A percentile compares a stretch with the other conserved stretches of the same genome.
phyloP scores from a whole-genome alignment of 352 stramenopile genomes.

The Pythium apleroticum region DNA sequence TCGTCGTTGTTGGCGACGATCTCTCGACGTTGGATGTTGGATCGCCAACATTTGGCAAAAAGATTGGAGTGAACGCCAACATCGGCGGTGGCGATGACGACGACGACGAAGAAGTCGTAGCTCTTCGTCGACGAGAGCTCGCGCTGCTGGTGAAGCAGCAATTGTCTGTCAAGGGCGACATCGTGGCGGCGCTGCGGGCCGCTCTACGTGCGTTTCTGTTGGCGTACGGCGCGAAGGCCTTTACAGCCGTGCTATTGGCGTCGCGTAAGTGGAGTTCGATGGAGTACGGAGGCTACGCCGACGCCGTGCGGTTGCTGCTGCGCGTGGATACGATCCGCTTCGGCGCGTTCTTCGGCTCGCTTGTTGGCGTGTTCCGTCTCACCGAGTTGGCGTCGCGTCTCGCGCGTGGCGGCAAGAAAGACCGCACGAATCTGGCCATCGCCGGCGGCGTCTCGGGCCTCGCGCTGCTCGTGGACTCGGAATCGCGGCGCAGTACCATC shows the following conservation, averaged over 20 bases:
- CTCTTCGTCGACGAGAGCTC: constrained; percentile 7
- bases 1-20: constrained; percentile 12
- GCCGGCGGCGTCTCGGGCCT: constrained; percentile 62
- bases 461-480: constrained; percentile 70
- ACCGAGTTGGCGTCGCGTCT: constrained; percentile 56
- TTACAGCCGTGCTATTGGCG: constrained; percentile 74
- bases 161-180: constrained; percentile 20
- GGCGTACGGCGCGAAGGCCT: constrained; percentile 81
- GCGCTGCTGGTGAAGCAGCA: constrained; percentile 15
- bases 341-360: constrained; percentile 68
- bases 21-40: constrained; percentile 8
- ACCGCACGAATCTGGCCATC: constrained; percentile 66
- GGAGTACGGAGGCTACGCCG: constrained; percentile 69
- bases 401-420: constrained; percentile 42
- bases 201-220: constrained; percentile 50
- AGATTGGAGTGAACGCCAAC: background rate
- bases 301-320: constrained; percentile 67
- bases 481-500: constrained; percentile 61
- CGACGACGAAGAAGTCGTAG: constrained; percentile 2
- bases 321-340: constrained; percentile 75
- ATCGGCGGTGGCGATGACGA: background rate
- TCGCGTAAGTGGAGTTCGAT: constrained; percentile 77
- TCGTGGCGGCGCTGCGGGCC: constrained; percentile 32
- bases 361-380: constrained; percentile 72
- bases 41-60: constrained; percentile 1